phyloP scores from a whole-genome alignment of 1,284 basidiomycete species.

The Fomitiporia mediterranea region DNA sequence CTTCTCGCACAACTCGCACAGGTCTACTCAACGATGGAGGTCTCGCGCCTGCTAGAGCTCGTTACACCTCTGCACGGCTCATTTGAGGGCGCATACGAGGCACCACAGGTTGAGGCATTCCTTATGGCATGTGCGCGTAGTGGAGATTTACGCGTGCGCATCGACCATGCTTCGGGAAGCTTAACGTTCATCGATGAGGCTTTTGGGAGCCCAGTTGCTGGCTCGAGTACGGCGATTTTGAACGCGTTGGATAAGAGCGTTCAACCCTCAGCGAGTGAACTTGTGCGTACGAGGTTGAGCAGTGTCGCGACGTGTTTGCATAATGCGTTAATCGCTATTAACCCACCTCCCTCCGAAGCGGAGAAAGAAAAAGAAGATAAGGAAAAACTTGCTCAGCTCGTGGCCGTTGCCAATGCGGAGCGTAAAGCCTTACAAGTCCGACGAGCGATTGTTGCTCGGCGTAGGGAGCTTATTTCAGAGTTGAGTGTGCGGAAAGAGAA shows the following conservation, averaged over 20 bases:
- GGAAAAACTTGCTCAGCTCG: slow-evolving; percentile 49
- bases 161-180: slow-evolving; percentile 86
- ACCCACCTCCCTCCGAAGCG: slow-evolving; percentile 36
- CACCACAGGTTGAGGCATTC: slow-evolving; percentile 84
- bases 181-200: slow-evolving; percentile 85
- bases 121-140: slow-evolving; percentile 88
- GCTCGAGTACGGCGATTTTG: slow-evolving; percentile 8
- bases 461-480: slow-evolving; percentile 87
- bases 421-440: slow-evolving; percentile 74
- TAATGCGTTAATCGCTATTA: slow-evolving; percentile 56
- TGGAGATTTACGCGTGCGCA: slow-evolving; percentile 83
- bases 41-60: slow-evolving; percentile 72
- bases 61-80: slow-evolving; percentile 67
- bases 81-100: slow-evolving; percentile 52
- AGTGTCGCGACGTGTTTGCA: slow-evolving; percentile 72
- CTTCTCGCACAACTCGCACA: slow-evolving; percentile 94
- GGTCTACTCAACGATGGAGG: slow-evolving; percentile 88
- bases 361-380: slow-evolving; percentile 48
- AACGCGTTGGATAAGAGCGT: slow-evolving; percentile 40
- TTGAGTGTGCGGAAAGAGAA: slow-evolving; percentile 84
- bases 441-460: slow-evolving; percentile 79
- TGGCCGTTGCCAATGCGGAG: slow-evolving; percentile 61
- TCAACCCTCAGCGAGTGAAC: slow-evolving; percentile 65
- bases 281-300: slow-evolving; percentile 74
- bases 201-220: slow-evolving; percentile 35